Evolutionary conservation across 2,329 filamentous ascomycete genomes (phyloP), one percentile per base, ranked within the genome.

Genomic region (Arthrobotrys pseudoclavata): DNA sequence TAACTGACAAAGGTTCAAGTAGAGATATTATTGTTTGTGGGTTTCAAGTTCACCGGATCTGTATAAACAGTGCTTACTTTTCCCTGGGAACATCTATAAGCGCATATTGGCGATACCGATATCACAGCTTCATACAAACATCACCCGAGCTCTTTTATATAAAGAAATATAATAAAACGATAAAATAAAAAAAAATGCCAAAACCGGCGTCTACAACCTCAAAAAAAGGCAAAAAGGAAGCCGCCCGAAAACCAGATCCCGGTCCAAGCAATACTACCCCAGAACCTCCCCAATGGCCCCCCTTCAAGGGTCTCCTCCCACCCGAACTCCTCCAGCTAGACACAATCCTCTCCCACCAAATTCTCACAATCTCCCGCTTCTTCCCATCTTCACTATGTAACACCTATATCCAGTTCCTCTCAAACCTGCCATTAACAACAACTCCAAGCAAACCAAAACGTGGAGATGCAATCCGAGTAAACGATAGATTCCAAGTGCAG

Each of bases 401-500:
- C 80, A 89, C 87, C 70, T 96, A 95, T 83, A 88, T 93, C 61
- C 86, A 88, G 0, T 96, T 95, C 81, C 87, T 96, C 0, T 86
- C 88, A 9, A 84, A 84, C 67, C 84, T 97, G 1, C 90, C 92
- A 0, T 85, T 97, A 53, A 88, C 87, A 52, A 96, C 93, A 0
- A 97, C 93, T 0, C 93, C 93, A 0, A 89, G 89, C 0, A 90
- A 89, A 77, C 93, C 93, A 0, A 95, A 92, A 83, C 90, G 89
- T 78, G 93, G 92, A 57, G 91, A 96, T 69, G 94, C 94, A 0
- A 87, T 93, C 6, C 88, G 95, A 40, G 92, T 97, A 55, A 97
- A 97, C 83, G 95, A 97, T 83, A 89, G 95, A 10, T 97, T 91
- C 81, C 93, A 97, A 84, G 85, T 97, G 20, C 86, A 94, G 29